These are phyloP conservation scores for Colletotrichum cuscutae DNA, from an alignment of 2,329 filamentous ascomycete species.

Conservation along the genomic window DNA sequence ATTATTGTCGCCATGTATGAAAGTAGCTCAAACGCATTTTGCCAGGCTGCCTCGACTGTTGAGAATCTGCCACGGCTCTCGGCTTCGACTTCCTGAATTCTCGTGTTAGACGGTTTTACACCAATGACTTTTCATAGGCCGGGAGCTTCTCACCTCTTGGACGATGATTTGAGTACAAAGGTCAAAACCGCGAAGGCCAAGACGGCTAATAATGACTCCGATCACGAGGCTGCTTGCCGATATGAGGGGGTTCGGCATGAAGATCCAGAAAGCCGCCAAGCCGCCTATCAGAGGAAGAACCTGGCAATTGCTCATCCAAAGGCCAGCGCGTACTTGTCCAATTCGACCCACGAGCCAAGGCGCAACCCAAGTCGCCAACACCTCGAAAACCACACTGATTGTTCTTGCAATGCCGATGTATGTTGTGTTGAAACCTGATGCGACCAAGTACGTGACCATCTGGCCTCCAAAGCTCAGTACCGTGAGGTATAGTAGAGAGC, in stretches of 20 bases:
- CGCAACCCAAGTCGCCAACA: constrained; percentile 64
- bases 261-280: constrained; percentile 36
- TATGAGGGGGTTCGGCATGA: constrained; percentile 40
- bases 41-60: constrained; percentile 72
- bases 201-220: constrained; percentile 64
- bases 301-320: constrained; percentile 75
- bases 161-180: constrained; percentile 69
- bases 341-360: constrained; percentile 60
- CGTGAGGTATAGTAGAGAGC: constrained; percentile 65
- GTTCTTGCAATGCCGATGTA: constrained; percentile 59
- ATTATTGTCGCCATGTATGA: constrained; percentile 74
- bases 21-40: constrained; percentile 76
- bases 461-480: constrained; percentile 63
- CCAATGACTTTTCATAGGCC: rapidly evolving
- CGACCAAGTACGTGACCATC: constrained; percentile 67
- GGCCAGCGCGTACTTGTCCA: constrained; percentile 64
- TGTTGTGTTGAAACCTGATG: constrained; percentile 54
- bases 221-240: constrained; percentile 60
- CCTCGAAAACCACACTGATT: constrained; percentile 58
- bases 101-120: background rate
- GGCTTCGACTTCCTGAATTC: constrained; percentile 60
- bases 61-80: constrained; percentile 75
- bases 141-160: constrained; percentile 59
- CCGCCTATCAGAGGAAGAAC: constrained; percentile 58
- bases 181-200: constrained; percentile 72